Evolutionary conservation across 2,329 filamentous ascomycete genomes (phyloP), one percentile per base, ranked within the genome.

Genomic region (Phoma sp.): DNA sequence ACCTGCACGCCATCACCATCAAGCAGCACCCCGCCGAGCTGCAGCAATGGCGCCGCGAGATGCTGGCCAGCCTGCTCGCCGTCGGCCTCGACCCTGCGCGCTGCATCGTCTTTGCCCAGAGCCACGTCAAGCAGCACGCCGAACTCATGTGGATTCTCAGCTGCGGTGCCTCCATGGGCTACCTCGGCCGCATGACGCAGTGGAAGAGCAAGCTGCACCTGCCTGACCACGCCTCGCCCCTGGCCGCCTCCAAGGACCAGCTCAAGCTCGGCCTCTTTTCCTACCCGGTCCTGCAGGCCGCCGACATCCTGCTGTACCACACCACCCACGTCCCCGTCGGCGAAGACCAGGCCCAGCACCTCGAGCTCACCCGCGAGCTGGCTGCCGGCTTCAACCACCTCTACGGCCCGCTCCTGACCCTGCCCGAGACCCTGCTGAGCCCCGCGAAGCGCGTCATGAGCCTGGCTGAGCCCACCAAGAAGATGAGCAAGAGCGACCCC

Each of bases 131-230:
- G 15, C 87, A 88, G 39, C 95, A 98, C 77, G 80, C 90, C 4
- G 93, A 98, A 75, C 82, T 99, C 59, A 96, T 96, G 90, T 99
- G 95, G 95, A 92, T 98, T 69, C 78, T 99, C 57, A 93, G 91
- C 70, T 97, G 93, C 62, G 90, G 90, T 46, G 91, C 95, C 20
- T 93, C 91, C 5, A 92, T 95, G 75, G 95, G 95, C 32, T 96
- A 96, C 76, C 80, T 99, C n/a, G 89, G 89, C 9, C 84, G 95
- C n/a, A 99, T 99, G 95, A 98, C 95, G 23, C 95, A 98, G 76
- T 99, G 95, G 93, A 99, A 99, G 67, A 91, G 85, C 74, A 96
- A 96, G 74, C 77, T 95, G 15, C 81, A 86, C 17, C 74, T 92
- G 17, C 76, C 83, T 9, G 80, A 87, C 17, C 79, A 86, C 52